phyloP scores from a whole-genome alignment of 139 green algal species.

The Tetradesmus obliquus region DNA sequence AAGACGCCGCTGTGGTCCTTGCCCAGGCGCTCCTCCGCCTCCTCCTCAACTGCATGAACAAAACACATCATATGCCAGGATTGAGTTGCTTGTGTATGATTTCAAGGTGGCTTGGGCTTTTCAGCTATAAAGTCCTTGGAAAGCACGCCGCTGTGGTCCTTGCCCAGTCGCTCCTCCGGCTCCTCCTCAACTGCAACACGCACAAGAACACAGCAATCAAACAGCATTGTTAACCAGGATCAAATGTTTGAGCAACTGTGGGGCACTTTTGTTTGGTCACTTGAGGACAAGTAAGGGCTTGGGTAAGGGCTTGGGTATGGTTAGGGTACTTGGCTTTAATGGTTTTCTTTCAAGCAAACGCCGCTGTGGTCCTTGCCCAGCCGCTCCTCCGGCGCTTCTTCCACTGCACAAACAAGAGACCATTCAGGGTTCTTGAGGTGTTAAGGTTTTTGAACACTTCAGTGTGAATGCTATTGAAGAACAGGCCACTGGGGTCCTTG shows the following conservation, averaged over 20 bases:
- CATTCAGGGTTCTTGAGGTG: too few species aligned
- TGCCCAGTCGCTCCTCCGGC: slow-evolving; percentile 12
- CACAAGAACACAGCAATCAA: background rate
- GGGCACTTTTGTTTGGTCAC: too few species aligned
- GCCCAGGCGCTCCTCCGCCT: slow-evolving; percentile 29
- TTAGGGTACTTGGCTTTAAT: too few species aligned
- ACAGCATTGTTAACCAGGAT: background rate
- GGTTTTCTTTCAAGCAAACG: background rate
- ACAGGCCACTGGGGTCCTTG: slow-evolving; percentile 29
- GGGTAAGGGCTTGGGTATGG: too few species aligned
- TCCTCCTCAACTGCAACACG: slow-evolving; percentile 30
- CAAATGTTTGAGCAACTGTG: too few species aligned
- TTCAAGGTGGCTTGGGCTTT: too few species aligned
- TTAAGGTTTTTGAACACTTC: too few species aligned
- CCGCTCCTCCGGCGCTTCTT: slow-evolving; percentile 19
- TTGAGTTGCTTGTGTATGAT: too few species aligned
- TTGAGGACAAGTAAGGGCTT: too few species aligned
- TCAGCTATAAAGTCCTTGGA: background rate
- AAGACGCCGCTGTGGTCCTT: slow-evolving; percentile 18
- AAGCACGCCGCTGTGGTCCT: slow-evolving; percentile 7
- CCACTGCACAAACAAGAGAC: slow-evolving; percentile 3
- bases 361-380: slow-evolving; percentile 30
- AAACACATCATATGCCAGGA: background rate
- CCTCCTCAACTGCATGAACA: slow-evolving; percentile 30
- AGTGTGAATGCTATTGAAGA: background rate